A percentile compares a stretch with the other conserved stretches of the same genome.
Evolutionary conservation across 345 rosid genomes (phyloP).

Genomic region (Murraya koenigii): DNA sequence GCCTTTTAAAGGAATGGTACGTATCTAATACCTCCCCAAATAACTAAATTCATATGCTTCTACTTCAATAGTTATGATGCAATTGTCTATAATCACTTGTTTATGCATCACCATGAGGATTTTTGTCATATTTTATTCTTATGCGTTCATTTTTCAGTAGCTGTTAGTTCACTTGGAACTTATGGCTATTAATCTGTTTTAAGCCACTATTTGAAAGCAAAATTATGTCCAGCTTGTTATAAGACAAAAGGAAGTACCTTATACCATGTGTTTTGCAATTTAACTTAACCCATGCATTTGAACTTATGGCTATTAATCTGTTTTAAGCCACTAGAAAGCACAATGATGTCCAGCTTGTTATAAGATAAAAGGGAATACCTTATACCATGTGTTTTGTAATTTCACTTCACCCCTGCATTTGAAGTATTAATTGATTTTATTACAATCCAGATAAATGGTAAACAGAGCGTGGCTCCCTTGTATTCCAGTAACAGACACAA

Average conservation of each 20-base stretch:
- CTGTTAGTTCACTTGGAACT: not conserved
- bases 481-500: not conserved
- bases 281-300: not conserved
- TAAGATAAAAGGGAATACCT: not conserved
- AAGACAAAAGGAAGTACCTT: not conserved
- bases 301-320: not conserved
- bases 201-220: not conserved
- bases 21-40: slow-evolving; percentile 10
- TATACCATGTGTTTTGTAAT: not conserved
- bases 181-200: not conserved
- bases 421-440: not conserved
- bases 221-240: not conserved
- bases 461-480: not conserved
- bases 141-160: not conserved
- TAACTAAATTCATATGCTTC: slow-evolving; percentile 2
- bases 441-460: not conserved
- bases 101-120: not conserved
- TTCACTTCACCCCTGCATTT: not conserved
- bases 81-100: not conserved
- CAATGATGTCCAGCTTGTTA: not conserved
- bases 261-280: not conserved
- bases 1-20: slow-evolving; percentile 74
- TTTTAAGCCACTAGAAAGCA: not conserved
- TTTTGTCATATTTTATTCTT: not conserved
- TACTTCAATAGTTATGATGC: not conserved